Conservation (phyloP, 169 alveolate species). For the Toxoplasma gondii region DNA sequence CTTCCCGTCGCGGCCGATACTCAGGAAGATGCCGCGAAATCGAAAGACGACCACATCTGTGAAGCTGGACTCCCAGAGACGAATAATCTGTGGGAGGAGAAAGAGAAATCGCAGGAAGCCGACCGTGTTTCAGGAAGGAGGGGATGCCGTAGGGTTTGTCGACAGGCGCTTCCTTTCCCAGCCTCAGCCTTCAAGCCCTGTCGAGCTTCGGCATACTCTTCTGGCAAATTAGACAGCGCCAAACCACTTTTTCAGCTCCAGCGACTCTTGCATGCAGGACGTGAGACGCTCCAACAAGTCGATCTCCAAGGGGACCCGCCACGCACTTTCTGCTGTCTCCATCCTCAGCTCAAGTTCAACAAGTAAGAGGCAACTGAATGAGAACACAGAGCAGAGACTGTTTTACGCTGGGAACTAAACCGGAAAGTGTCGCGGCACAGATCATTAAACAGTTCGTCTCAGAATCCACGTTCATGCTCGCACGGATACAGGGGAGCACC, state of each 20-base stretch:
- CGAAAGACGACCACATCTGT: not conserved
- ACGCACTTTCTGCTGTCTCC: constrained; percentile 37
- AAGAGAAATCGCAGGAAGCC: not conserved
- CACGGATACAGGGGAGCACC: too few species aligned
- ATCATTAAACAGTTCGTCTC: too few species aligned
- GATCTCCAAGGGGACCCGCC: constrained; percentile 42
- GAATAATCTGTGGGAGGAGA: not conserved
- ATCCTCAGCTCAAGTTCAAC: constrained; percentile 16
- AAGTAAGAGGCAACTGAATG: not conserved
- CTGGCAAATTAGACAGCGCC: not conserved
- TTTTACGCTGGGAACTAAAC: too few species aligned
- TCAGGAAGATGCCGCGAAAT: too few species aligned
- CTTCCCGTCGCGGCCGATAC: too few species aligned
- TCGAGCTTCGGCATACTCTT: not conserved
- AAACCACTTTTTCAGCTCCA: not conserved
- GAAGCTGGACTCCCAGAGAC: not conserved
- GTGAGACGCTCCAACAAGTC: constrained; percentile 38
- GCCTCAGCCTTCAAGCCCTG: not conserved
- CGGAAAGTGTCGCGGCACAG: too few species aligned
- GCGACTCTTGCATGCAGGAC: not conserved
- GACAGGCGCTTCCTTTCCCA: not conserved
- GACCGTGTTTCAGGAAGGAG: not conserved
- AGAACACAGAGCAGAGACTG: too few species aligned
- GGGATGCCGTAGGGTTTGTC: not conserved
- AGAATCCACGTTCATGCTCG: too few species aligned